Conservation (phyloP, 306 rosid genomes). For the Vicia sativa region DNA sequence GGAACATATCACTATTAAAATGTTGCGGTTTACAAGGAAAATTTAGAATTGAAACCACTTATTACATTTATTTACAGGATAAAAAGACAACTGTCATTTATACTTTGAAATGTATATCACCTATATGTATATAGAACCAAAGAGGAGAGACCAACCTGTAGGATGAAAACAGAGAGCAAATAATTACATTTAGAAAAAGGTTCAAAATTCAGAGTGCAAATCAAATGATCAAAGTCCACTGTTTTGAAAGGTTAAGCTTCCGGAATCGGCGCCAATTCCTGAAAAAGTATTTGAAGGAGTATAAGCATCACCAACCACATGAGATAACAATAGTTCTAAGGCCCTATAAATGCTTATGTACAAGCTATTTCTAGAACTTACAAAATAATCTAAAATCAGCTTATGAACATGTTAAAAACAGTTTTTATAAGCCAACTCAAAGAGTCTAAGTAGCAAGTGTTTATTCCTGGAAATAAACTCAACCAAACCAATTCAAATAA, state of each 20-base stretch:
- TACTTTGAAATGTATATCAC: slow-evolving; percentile 41
- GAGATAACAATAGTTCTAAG: slow-evolving; percentile 11
- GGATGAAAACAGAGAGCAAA: slow-evolving; percentile 21
- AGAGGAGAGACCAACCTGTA: slow-evolving; percentile 32
- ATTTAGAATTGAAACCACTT: slow-evolving; percentile 27
- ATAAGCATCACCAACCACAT: slow-evolving; percentile 29
- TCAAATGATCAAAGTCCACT: slow-evolving; percentile 31
- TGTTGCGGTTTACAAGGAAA: slow-evolving; percentile 45
- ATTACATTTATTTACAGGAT: slow-evolving; percentile 41
- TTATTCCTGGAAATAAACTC: too few relatives aligned
- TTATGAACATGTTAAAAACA: too few relatives aligned
- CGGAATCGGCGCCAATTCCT: slow-evolving; percentile 74
- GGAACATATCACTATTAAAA: slow-evolving; percentile 30
- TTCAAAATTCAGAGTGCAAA: slow-evolving; percentile 34
- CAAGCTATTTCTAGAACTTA: too few relatives aligned
- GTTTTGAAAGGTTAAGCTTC: slow-evolving; percentile 56
- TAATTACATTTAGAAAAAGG: slow-evolving; percentile 15
- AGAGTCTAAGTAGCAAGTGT: too few relatives aligned
- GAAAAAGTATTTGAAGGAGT: slow-evolving; percentile 40
- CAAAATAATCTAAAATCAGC: too few relatives aligned
- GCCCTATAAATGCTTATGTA: too few relatives aligned
- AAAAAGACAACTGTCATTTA: slow-evolving; percentile 43
- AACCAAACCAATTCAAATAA: too few relatives aligned
- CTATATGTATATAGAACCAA: slow-evolving; percentile 28
- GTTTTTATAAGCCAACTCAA: too few relatives aligned